Conservation (phyloP, 2,329 filamentous ascomycete species). For the Mollisiaceae sp. region DNA sequence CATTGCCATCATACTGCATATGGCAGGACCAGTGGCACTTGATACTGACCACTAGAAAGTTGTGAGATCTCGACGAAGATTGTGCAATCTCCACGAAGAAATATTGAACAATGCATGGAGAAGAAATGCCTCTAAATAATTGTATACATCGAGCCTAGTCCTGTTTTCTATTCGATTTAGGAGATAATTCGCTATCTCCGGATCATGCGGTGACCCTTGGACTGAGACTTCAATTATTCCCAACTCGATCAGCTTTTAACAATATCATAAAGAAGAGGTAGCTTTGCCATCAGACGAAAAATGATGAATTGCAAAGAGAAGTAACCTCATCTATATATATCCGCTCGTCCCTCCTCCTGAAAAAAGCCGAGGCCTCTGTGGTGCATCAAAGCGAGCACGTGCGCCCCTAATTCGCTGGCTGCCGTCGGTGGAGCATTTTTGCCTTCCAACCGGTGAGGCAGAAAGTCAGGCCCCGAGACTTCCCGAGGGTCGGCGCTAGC, state of each 20-base stretch:
- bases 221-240: background rate
- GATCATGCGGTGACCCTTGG: background rate
- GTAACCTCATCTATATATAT: background rate
- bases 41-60: too few species aligned
- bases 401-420: background rate
- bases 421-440: background rate
- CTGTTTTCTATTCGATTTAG: background rate
- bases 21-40: too few species aligned
- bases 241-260: background rate
- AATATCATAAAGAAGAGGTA: background rate
- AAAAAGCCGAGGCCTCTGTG: background rate
- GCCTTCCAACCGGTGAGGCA: background rate
- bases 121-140: background rate
- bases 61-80: background rate
- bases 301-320: background rate
- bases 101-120: background rate
- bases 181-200: background rate
- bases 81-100: background rate
- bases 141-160: background rate
- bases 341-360: background rate
- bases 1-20: too few species aligned
- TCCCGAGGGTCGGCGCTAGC: background rate
- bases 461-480: background rate
- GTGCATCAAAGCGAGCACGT: background rate
- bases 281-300: background rate